A percentile compares a stretch with the other conserved stretches of the same genome.
phyloP scores from a whole-genome alignment of 108 stramenopile genomes.

The Cyclostephanos invisitatus region DNA sequence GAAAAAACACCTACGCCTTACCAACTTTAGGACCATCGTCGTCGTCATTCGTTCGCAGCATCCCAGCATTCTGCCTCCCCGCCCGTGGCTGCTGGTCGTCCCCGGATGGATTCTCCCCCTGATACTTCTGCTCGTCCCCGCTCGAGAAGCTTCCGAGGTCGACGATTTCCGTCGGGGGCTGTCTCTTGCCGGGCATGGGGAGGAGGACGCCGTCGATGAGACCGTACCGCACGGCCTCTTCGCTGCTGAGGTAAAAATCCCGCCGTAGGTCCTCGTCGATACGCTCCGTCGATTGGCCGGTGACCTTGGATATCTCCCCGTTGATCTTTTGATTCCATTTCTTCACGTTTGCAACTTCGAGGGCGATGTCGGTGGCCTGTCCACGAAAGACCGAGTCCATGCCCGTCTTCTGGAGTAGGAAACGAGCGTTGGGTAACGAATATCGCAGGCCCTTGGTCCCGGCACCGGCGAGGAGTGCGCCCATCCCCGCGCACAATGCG shows the following conservation, averaged over 20 bases:
- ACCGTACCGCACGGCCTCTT: conserved; percentile 91
- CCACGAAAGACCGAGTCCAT: conserved; percentile 86
- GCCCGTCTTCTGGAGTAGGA: conserved; percentile 90
- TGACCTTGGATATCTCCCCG: conserved; percentile 69
- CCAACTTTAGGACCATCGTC: conserved; percentile 66
- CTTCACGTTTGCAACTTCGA: conserved; percentile 79
- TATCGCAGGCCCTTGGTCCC: conserved; percentile 82
- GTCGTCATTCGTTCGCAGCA: conserved; percentile 60
- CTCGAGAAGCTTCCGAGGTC: conserved; percentile 82
- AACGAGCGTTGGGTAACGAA: conserved; percentile 91
- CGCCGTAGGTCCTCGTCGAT: conserved; percentile 85
- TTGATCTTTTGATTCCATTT: conserved; percentile 78
- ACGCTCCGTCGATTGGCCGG: conserved; percentile 74
- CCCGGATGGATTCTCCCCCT: conserved; percentile 34
- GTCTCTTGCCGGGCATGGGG: conserved; percentile 63
- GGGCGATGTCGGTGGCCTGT: conserved; percentile 88
- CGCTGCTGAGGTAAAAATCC: conserved; percentile 92
- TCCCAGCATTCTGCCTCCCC: conserved; percentile 38
- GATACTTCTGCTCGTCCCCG: conserved; percentile 76
- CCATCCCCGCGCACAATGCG: conserved; percentile 92
- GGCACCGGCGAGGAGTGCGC: conserved; percentile 83
- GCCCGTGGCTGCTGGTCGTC: conserved; percentile 1
- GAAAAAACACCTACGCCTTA: conserved; percentile 55
- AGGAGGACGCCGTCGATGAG: conserved; percentile 83
- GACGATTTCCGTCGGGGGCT: conserved; percentile 54